Evolutionary conservation across 148 eudicot genomes (phyloP).

Genomic region (Rhododendron kiyosumense): DNA sequence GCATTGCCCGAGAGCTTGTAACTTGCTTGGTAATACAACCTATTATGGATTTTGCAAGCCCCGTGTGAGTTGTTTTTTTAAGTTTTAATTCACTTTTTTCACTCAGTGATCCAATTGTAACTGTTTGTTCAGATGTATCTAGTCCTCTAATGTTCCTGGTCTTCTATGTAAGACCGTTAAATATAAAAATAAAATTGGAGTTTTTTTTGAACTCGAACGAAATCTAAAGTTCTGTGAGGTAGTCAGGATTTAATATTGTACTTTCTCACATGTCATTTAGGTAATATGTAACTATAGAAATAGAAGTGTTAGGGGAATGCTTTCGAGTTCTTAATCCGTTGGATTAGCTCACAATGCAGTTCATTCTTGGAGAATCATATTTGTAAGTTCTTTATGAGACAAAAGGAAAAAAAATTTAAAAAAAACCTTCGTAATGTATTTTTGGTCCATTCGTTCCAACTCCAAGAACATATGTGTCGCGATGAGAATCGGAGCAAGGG

Average conservation of each 20-base stretch:
- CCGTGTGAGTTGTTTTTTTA: conserved; percentile 69
- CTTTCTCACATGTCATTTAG: not conserved
- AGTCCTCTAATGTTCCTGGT: not conserved
- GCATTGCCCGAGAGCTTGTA: conserved; percentile 82
- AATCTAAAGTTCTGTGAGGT: not conserved
- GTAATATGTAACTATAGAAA: not conserved
- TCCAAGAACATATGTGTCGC: not conserved
- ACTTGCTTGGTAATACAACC: conserved; percentile 94
- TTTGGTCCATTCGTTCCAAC: not conserved
- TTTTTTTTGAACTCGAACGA: not conserved
- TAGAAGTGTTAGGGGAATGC: not conserved
- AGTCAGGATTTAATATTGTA: not conserved
- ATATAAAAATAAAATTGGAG: not conserved
- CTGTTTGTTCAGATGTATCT: not conserved
- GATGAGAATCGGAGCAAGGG: not conserved
- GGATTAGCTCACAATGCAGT: not conserved
- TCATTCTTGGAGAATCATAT: not conserved
- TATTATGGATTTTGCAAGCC: conserved; percentile 80
- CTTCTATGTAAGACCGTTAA: not conserved
- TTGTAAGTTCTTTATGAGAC: not conserved
- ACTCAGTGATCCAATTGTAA: not conserved
- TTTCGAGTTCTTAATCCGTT: not conserved
- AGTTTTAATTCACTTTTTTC: not conserved
- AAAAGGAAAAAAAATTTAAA: not conserved
- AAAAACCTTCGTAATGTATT: not conserved